Evolutionary conservation across 2,329 filamentous ascomycete genomes (phyloP).

Genomic region (Fonsecaea nubica): DNA sequence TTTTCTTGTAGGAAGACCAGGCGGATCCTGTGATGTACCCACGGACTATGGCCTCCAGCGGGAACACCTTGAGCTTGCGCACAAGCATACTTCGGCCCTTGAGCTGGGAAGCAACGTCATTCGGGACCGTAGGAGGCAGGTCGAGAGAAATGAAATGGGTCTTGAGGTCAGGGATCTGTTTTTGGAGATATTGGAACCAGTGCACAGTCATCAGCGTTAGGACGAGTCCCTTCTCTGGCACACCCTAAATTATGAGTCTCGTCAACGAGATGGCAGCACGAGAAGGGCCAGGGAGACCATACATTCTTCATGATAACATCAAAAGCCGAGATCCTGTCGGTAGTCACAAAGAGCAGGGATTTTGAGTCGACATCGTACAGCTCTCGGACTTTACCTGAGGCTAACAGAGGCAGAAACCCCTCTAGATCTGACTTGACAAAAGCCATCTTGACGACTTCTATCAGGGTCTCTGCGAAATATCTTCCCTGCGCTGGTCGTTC

Average conservation of each 20-base stretch:
- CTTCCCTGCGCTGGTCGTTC: background rate
- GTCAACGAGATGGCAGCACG: constrained; percentile 42
- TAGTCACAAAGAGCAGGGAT: constrained; percentile 80
- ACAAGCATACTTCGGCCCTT: constrained; percentile 76
- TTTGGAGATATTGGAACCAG: constrained; percentile 70
- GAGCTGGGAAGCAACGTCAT: constrained; percentile 40
- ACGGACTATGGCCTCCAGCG: constrained; percentile 83
- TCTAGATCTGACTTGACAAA: constrained; percentile 49
- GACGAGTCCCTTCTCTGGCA: constrained; percentile 71
- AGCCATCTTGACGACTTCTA: constrained; percentile 31
- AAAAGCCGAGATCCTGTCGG: constrained; percentile 93
- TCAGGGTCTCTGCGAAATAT: background rate
- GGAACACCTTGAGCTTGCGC: constrained; percentile 74
- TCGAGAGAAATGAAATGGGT: constrained; percentile 68
- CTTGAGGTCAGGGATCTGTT: constrained; percentile 62
- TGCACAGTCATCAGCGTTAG: constrained; percentile 71
- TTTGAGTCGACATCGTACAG: constrained; percentile 74
- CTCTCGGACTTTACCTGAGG: constrained; percentile 78
- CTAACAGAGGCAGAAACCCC: constrained; percentile 57
- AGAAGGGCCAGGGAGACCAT: constrained; percentile 50
- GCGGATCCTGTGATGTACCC: constrained; percentile 88
- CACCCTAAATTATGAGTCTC: constrained; percentile 60
- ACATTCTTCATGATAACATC: constrained; percentile 88
- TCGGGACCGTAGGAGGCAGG: constrained; percentile 59
- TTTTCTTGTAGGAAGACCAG: constrained; percentile 77